Percentiles rank a stretch among this genome's conserved stretches.
Evolutionary conservation across 257 asterid genomes (phyloP).

Genomic region (Nemophila menziesii): DNA sequence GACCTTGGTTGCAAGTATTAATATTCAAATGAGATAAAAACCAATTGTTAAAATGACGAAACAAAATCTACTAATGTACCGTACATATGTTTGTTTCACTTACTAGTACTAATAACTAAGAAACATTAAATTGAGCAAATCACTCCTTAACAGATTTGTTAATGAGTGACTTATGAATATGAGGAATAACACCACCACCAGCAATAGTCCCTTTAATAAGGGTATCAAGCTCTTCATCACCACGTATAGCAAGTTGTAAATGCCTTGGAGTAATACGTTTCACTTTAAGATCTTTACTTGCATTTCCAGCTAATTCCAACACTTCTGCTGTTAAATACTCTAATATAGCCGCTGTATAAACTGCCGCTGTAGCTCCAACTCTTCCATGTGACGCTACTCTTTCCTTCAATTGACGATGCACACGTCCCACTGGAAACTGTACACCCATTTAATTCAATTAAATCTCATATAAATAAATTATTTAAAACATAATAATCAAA

Average conservation of each 20-base stretch:
- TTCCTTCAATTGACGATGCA: constrained; percentile 23
- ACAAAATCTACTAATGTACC: no score
- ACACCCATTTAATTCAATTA: no score
- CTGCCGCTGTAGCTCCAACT: constrained; percentile 28
- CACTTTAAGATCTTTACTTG: constrained; percentile 30
- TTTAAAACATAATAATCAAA: no score
- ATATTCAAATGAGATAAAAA: no score
- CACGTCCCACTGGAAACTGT: constrained; percentile 27
- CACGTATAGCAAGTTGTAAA: constrained; percentile 27
- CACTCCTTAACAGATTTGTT: constrained; percentile 27
- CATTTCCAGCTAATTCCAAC: constrained; percentile 26
- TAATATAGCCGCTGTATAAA: constrained; percentile 22
- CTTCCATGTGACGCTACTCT: constrained; percentile 23
- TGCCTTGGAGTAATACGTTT: constrained; percentile 30
- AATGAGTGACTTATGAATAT: constrained; percentile 26
- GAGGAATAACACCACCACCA: constrained; percentile 28
- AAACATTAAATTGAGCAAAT: no score
- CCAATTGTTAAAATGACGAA: no score
- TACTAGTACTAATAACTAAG: no score
- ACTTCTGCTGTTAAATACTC: constrained; percentile 28
- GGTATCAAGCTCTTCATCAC: constrained; percentile 28
- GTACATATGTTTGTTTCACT: no score
- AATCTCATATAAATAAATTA: no score
- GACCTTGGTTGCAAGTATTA: no score
- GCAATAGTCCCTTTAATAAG: constrained; percentile 29